phyloP scores from a whole-genome alignment of 495 filamentous ascomycete genomes.

The Aspergillus wentii region DNA sequence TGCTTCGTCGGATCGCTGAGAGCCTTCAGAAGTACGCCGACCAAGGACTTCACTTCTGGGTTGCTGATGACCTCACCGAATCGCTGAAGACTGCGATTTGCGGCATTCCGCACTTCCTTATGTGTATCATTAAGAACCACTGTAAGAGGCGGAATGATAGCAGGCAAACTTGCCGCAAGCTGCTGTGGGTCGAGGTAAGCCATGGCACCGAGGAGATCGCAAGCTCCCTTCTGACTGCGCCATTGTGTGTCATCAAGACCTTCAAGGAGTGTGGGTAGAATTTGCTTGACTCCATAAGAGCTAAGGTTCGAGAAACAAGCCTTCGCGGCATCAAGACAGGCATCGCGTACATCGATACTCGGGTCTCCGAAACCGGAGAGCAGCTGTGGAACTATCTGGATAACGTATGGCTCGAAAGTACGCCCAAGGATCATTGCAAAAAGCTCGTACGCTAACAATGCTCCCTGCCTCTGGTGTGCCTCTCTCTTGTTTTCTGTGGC shows the following conservation, averaged over 20 bases:
- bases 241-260: slow-evolving; percentile 93
- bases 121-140: slow-evolving; percentile 94
- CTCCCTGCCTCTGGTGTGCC: slow-evolving; percentile 78
- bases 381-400: slow-evolving; percentile 89
- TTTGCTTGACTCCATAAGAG: slow-evolving; percentile 92
- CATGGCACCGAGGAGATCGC: slow-evolving; percentile 94
- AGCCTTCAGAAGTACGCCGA: slow-evolving; percentile 88
- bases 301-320: slow-evolving; percentile 88
- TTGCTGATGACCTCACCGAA: slow-evolving; percentile 99
- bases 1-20: slow-evolving; percentile 96
- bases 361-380: slow-evolving; percentile 84
- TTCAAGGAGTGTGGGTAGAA: slow-evolving; percentile 86
- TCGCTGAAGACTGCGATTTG: slow-evolving; percentile 91
- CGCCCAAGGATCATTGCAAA: slow-evolving; percentile 79
- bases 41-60: slow-evolving; percentile 88
- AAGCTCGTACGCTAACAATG: slow-evolving; percentile 85
- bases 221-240: slow-evolving; percentile 97
- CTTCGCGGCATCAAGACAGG: slow-evolving; percentile 88
- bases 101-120: slow-evolving; percentile 87
- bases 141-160: slow-evolving; percentile 94
- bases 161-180: slow-evolving; percentile 82
- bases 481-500: slow-evolving; percentile 92
- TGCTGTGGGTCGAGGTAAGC: slow-evolving; percentile 95
- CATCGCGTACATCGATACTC: slow-evolving; percentile 84
- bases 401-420: slow-evolving; percentile 92